A percentile compares a stretch with the other conserved stretches of the same genome.
phyloP scores from a whole-genome alignment of 768 basidiomycete species.

The Russula vinacea region DNA sequence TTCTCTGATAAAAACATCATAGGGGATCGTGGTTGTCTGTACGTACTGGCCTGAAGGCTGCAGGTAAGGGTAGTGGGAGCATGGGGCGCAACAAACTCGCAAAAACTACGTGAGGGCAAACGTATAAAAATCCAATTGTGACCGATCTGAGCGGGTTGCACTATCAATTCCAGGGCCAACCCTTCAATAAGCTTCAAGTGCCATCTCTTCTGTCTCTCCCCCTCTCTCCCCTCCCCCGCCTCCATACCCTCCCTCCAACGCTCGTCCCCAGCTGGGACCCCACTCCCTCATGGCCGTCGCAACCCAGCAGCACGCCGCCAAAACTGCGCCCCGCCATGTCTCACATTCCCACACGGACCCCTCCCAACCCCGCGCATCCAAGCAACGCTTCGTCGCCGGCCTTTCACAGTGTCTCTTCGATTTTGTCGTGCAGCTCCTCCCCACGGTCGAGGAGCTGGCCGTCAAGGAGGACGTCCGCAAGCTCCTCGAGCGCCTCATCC shows the following conservation, averaged over 20 bases:
- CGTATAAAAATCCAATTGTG: slow-evolving; percentile 3
- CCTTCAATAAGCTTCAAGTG: background rate
- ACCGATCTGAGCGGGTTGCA: background rate
- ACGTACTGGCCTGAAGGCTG: background rate
- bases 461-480: slow-evolving; percentile 96
- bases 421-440: slow-evolving; percentile 89
- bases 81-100: slow-evolving; percentile 14
- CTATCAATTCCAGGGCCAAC: background rate
- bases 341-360: slow-evolving; percentile 20
- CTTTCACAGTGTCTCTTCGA: slow-evolving; percentile 90
- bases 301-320: slow-evolving; percentile 20
- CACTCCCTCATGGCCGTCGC: slow-evolving; percentile 26
- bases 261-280: background rate
- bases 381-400: slow-evolving; percentile 69
- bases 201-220: no score
- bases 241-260: background rate
- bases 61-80: background rate
- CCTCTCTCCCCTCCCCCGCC: background rate
- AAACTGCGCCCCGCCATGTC: slow-evolving; percentile 19
- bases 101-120: background rate
- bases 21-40: background rate
- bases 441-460: slow-evolving; percentile 83
- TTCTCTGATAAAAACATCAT: background rate
- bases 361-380: slow-evolving; percentile 36
- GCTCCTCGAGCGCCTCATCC: slow-evolving; percentile 90